Evolutionary conservation across 306 rosid species (phyloP), one percentile per base, ranked within the genome.

Genomic region (Citrullus colocynthis): DNA sequence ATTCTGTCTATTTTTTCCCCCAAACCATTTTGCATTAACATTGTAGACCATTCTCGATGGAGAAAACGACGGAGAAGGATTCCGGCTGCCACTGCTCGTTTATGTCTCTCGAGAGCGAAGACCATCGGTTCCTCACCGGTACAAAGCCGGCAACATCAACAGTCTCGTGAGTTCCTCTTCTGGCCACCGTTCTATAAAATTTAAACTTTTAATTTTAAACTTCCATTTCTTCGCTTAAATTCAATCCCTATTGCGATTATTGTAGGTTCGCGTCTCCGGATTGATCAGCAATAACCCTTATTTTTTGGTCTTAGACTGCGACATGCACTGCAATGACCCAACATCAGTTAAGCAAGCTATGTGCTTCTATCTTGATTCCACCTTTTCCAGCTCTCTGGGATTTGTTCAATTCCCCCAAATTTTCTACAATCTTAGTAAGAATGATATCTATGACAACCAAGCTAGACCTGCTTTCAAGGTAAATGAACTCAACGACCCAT

Each of bases 81-180:
- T 4, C 37, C 64, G 36, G 16, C 14, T 88, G 83, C 95, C 98
- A 59, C 75, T 30, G 42, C 86, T 91, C 59, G 89, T 88, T 30
- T 92, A 88, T 39, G 90, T 90, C 66, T 84, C 90, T 24, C 83
- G 93, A 13, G 97, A 89, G 81, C 88, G 85, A 82, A 86, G 74
- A 69, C 82, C 83, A 8, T 59, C 81, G 66, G 82, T 73, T 76
- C 84, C 83, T 18, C 93, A 89, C 75, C 83, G 81, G 84, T 90
- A 86, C 90, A 92, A 92, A 78, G 97, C 92, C 34, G 96, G 93
- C 83, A 90, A 93, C 2, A 85, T 87, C 63, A 92, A 92, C 78
- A 84, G 60, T 76, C 87, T 92, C 32, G 92, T 89, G 83, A 36
- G 76, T 72, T 74, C 57, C 55, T 54, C 65, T 4, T 78, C 57